phyloP scores from a whole-genome alignment of 805 yeast genomes.

The Starmerella apis region DNA sequence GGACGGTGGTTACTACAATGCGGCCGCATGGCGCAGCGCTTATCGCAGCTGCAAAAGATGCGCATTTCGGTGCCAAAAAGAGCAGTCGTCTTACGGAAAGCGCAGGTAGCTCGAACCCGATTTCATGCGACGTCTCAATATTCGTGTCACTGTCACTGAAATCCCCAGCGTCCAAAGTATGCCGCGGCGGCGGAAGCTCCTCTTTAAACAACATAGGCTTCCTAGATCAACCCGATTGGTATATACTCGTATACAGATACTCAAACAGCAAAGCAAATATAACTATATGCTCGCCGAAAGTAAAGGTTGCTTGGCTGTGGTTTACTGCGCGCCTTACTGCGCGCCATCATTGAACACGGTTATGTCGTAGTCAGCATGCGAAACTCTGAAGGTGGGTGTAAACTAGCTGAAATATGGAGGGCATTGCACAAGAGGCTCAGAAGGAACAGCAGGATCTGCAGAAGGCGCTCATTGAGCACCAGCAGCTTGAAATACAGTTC shows the following conservation, averaged over 20 bases:
- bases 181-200: slow-evolving; percentile 43
- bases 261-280: too few relatives aligned
- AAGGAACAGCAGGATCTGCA: slow-evolving; percentile 29
- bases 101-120: not conserved
- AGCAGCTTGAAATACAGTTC: slow-evolving; percentile 79
- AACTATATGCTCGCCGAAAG: too few relatives aligned
- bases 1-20: not conserved
- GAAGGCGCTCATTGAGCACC: slow-evolving; percentile 60
- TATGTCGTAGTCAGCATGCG: slow-evolving; percentile 1
- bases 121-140: not conserved
- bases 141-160: slow-evolving; percentile 25
- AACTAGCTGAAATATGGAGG: slow-evolving; percentile 13
- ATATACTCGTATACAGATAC: too few relatives aligned
- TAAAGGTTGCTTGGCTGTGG: too few relatives aligned
- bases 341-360: not conserved
- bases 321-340: not conserved
- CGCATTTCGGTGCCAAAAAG: slow-evolving; percentile 16
- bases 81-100: slow-evolving; percentile 1
- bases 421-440: slow-evolving; percentile 21
- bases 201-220: slow-evolving; percentile 28
- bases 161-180: slow-evolving; percentile 38
- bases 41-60: not conserved
- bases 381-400: not conserved
- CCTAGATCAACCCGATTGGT: not conserved
- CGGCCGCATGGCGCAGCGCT: slow-evolving; percentile 8